Evolutionary conservation across 495 filamentous ascomycete genomes (phyloP).

Genomic region (Penicillium pancosmium): DNA sequence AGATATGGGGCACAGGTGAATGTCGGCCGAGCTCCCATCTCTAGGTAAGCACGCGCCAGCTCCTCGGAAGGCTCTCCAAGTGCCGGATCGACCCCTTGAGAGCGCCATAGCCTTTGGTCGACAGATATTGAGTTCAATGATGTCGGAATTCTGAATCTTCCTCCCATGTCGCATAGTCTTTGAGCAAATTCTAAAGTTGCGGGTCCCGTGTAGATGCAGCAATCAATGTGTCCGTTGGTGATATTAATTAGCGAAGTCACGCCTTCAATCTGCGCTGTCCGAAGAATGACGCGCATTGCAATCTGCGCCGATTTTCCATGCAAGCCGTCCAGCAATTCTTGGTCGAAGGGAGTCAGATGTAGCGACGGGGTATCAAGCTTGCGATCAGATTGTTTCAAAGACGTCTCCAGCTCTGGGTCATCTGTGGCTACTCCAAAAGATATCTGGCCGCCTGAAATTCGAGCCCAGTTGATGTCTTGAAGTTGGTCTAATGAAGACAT

Average conservation of each 20-base stretch:
- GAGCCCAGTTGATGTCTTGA: slow-evolving; percentile 1
- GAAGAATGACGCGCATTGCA: slow-evolving; percentile 30
- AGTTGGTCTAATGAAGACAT: slow-evolving; percentile 16
- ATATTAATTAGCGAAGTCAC: slow-evolving; percentile 26
- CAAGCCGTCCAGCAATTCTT: slow-evolving; percentile 22
- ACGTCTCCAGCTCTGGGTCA: background rate
- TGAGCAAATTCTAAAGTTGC: slow-evolving; percentile 28
- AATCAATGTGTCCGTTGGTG: slow-evolving; percentile 35
- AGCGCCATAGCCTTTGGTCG: slow-evolving; percentile 29
- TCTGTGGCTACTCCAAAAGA: background rate
- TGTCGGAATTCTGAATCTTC: slow-evolving; percentile 28
- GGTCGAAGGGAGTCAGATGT: slow-evolving; percentile 15
- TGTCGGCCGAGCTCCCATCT: slow-evolving; percentile 34
- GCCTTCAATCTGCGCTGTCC: slow-evolving; percentile 22
- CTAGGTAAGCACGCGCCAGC: slow-evolving; percentile 27
- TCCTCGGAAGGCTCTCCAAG: slow-evolving; percentile 20
- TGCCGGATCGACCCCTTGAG: slow-evolving; percentile 23
- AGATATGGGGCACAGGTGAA: slow-evolving; percentile 41
- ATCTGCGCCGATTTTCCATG: slow-evolving; percentile 26
- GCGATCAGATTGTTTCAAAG: slow-evolving; percentile 1
- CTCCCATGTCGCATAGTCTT: slow-evolving; percentile 24
- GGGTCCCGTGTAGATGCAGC: slow-evolving; percentile 38
- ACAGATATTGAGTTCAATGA: slow-evolving; percentile 39
- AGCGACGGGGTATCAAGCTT: background rate
- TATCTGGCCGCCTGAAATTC: slow-evolving; percentile 7